A percentile compares a stretch with the other conserved stretches of the same genome.
Evolutionary conservation across 805 yeast genomes (phyloP).

Genomic region (Kazachstania psychrophila): DNA sequence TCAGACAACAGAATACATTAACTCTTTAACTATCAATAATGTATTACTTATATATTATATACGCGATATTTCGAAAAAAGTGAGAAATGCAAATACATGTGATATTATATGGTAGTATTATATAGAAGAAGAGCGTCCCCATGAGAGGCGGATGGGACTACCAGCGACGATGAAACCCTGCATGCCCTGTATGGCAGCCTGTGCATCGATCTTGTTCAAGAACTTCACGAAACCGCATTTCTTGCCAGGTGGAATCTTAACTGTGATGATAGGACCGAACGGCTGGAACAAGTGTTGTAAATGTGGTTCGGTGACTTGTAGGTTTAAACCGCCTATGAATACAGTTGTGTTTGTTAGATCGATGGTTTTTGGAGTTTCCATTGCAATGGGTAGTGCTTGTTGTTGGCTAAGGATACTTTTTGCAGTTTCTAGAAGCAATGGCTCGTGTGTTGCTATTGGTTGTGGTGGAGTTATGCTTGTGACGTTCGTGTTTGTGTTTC

Average conservation of each 20-base stretch:
- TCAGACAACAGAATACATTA: too few relatives aligned
- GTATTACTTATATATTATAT: too few relatives aligned
- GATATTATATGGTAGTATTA: too few relatives aligned
- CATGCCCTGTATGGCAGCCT: constrained; percentile 67
- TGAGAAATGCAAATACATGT: too few relatives aligned
- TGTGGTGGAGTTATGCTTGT: constrained; percentile 6
- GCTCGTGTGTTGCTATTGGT: constrained; percentile 1
- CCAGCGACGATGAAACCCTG: constrained; percentile 76
- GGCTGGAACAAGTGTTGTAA: constrained; percentile 56
- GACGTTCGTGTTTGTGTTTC: constrained; percentile 31
- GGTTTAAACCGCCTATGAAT: constrained; percentile 70
- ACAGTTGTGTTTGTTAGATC: constrained; percentile 51
- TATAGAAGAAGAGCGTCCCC: constrained; percentile 59
- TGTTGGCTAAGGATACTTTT: constrained; percentile 8
- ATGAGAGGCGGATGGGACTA: constrained; percentile 57
- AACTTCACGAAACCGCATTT: constrained; percentile 74
- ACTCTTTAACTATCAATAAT: too few relatives aligned
- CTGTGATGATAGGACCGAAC: constrained; percentile 60
- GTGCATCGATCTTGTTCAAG: constrained; percentile 60
- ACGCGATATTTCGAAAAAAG: too few relatives aligned
- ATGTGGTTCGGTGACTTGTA: constrained; percentile 49
- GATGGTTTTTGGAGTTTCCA: too few relatives aligned
- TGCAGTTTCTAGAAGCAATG: constrained; percentile 5
- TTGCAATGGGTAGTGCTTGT: too few relatives aligned
- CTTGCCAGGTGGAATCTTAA: constrained; percentile 70